Conservation (phyloP, 371 early-diverging fungal species). For the Apophysomyces variabilis region DNA sequence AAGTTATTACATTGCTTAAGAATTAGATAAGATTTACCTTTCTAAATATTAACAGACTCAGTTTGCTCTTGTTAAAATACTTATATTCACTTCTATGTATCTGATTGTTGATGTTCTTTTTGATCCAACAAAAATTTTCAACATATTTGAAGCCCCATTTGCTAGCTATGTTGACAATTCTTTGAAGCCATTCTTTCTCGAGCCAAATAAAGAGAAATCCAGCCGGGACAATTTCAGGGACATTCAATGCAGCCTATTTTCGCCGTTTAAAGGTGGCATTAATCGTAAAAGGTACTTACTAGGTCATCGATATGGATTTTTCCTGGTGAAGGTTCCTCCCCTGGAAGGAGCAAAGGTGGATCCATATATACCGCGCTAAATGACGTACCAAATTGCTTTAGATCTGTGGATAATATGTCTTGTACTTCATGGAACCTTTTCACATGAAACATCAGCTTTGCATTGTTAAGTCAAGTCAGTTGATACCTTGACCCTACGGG, state of each 20-base stretch:
- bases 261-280: background rate
- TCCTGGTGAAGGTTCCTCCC: conserved; percentile 68
- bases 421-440: conserved; percentile 40
- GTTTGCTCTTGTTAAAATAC: conserved; percentile 84
- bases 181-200: conserved; percentile 88
- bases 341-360: conserved; percentile 82
- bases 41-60: conserved; percentile 88
- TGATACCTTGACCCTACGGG: conserved; percentile 14
- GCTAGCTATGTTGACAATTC: conserved; percentile 71
- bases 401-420: conserved; percentile 49
- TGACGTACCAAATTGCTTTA: conserved; percentile 61
- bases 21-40: conserved; percentile 45
- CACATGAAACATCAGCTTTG: too few species aligned
- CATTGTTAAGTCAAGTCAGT: too few species aligned
- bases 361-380: conserved; percentile 91
- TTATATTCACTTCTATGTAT: conserved; percentile 66
- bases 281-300: conserved; percentile 31
- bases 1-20: background rate
- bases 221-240: conserved; percentile 65
- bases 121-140: conserved; percentile 96
- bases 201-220: conserved; percentile 94
- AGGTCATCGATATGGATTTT: conserved; percentile 72
- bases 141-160: conserved; percentile 93
- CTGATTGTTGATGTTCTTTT: conserved; percentile 79
- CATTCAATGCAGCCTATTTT: conserved; percentile 52